Percentiles rank a stretch among this genome's conserved stretches.
Evolutionary conservation across 768 basidiomycete species (phyloP).

Genomic region (Daedaleopsis nitida): DNA sequence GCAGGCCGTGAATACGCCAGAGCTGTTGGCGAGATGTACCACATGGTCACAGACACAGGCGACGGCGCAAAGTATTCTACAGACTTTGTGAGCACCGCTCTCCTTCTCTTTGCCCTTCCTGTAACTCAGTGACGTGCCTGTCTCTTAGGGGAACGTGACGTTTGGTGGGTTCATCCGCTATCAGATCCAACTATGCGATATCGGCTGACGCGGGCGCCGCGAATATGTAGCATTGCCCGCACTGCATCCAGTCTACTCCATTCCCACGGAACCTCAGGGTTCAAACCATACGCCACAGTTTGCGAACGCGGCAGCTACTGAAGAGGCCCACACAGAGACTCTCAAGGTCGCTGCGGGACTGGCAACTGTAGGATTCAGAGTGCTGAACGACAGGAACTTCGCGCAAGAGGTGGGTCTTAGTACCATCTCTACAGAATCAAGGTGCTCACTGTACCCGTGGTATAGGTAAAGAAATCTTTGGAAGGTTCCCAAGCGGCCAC

Average conservation of each 20-base stretch:
- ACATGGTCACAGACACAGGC: slow-evolving; percentile 35
- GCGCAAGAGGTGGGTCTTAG: slow-evolving; percentile 47
- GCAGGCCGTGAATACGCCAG: slow-evolving; percentile 56
- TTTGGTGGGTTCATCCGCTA: slow-evolving; percentile 47
- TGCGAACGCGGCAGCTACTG: slow-evolving; percentile 55
- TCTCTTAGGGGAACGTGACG: slow-evolving; percentile 67
- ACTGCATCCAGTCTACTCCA: slow-evolving; percentile 38
- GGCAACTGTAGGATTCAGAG: slow-evolving; percentile 60
- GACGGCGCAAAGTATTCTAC: slow-evolving; percentile 61
- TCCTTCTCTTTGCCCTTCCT: not conserved
- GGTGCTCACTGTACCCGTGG: too few relatives aligned
- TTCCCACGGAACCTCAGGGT: slow-evolving; percentile 69
- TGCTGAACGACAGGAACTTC: slow-evolving; percentile 60
- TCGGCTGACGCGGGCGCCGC: not conserved
- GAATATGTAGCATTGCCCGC: slow-evolving; percentile 25
- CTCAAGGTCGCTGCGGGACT: slow-evolving; percentile 63
- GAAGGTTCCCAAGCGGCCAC: too few relatives aligned
- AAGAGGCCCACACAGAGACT: slow-evolving; percentile 62
- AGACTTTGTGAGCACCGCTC: slow-evolving; percentile 63
- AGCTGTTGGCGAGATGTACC: slow-evolving; percentile 47
- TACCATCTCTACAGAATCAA: too few relatives aligned
- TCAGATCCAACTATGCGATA: not conserved
- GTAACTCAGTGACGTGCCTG: slow-evolving; percentile 1
- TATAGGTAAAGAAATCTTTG: too few relatives aligned
- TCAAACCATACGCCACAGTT: slow-evolving; percentile 80